Evolutionary conservation across 2,329 filamentous ascomycete genomes (phyloP).

Genomic region (Arachnomyces sp.): DNA sequence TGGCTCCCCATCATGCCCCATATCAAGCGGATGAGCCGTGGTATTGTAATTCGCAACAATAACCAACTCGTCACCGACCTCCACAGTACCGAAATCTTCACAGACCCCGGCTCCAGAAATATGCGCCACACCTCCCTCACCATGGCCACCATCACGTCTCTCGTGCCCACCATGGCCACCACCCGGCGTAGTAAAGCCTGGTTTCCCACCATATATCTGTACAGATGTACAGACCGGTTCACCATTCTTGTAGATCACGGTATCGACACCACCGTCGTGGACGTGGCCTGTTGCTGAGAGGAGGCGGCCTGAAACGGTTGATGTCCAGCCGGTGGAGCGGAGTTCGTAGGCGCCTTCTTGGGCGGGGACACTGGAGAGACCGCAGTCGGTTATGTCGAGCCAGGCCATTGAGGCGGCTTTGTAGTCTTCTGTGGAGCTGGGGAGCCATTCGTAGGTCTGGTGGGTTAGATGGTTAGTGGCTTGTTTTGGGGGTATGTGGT

Average conservation of each 20-base stretch:
- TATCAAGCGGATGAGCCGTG: background rate
- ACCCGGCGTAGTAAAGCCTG: background rate
- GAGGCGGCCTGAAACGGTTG: background rate
- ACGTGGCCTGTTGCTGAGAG: constrained; percentile 1
- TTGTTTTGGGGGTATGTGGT: background rate
- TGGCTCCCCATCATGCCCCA: background rate
- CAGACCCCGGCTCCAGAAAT: constrained; percentile 2
- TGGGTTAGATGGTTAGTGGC: background rate
- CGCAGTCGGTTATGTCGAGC: constrained; percentile 5
- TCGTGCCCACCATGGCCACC: background rate
- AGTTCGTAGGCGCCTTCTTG: constrained; percentile 2
- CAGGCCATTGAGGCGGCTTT: constrained; percentile 3
- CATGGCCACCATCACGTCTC: background rate
- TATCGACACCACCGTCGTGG: constrained; percentile 3
- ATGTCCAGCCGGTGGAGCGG: background rate
- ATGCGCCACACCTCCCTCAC: background rate
- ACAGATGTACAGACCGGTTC: background rate
- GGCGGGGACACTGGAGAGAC: constrained; percentile 2
- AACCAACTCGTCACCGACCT: constrained; percentile 2
- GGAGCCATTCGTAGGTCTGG: constrained; percentile 4
- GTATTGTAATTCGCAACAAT: constrained; percentile 3
- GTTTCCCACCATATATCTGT: constrained; percentile 1
- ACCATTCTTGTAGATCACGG: constrained; percentile 3
- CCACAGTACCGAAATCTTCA: background rate
- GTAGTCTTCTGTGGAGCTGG: background rate